Base-by-base conservation (phyloP, 139 green algal genomes). In the Chlamydomonas sp. region DNA sequence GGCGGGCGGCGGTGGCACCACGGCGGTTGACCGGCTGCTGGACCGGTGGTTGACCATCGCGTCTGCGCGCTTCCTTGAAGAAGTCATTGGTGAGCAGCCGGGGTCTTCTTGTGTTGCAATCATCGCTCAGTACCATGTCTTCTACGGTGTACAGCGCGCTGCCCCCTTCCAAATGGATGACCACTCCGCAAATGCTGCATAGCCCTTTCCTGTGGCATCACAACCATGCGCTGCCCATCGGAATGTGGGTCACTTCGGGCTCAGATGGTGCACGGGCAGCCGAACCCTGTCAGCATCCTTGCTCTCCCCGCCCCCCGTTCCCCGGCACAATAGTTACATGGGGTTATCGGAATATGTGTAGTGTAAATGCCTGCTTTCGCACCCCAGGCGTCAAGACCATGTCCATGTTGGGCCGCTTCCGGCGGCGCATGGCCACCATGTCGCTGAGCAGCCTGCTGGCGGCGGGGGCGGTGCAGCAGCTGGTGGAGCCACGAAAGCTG, bases 331-430 rank as follows among this genome's bases (percentile, higher is more conserved):
- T 49, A 49, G 31, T 49, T 49, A 49, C 31, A 49, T 49, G 31
- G 31, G 31, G 0, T 0, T 49, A 49, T 49, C 31, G 31, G 31
- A 49, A 49, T 49, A 49, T 49, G 31, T 49, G 0, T 0, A 49
- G 7, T 69, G 69, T 1, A 9, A 31, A 78, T 64, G 68, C 57
- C 57, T 59, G 15, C 59, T 9, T 17, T 20, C n/a, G 8, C 63
- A 8, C 4, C 16, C 49, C 79, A 85, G 86, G 89, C 16, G 89
- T 92, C 5, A 89, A 91, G 80, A 92, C 91, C 62, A 95, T 95
- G 92, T 91, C 90, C 57, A 93, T 95, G 92, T 81, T 95, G 15
- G 92, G 92, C 20, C 89, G 90, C 18, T 95, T 92, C 78, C 80
- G 85, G 60, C 85, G 89, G 68, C 85, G 89, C 59, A 92, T 92